Percentiles rank a stretch among this genome's conserved stretches.
Conservation (phyloP, 2,329 filamentous ascomycete species). For the Pseudophaeomoniella oleicola region DNA sequence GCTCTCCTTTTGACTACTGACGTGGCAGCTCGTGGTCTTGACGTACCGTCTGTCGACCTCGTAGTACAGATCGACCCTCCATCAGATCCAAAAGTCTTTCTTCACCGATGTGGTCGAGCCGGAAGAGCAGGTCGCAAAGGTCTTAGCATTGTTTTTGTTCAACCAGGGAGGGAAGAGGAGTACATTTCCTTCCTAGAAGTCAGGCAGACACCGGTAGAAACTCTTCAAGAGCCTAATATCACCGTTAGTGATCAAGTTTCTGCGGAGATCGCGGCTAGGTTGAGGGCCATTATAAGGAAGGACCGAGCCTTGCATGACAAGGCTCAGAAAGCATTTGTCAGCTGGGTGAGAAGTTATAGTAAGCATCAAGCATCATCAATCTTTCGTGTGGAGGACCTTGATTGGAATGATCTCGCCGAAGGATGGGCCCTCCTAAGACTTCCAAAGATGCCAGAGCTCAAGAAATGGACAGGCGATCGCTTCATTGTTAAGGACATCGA, state of each 20-base stretch:
- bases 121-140: constrained; percentile 55
- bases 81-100: constrained; percentile 74
- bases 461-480: constrained; percentile 55
- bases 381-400: constrained; percentile 65
- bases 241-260: constrained; percentile 48
- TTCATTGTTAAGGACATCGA: constrained; percentile 49
- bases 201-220: constrained; percentile 67
- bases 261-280: constrained; percentile 37
- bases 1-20: constrained; percentile 84
- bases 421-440: constrained; percentile 78
- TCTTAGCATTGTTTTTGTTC: constrained; percentile 71
- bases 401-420: constrained; percentile 68
- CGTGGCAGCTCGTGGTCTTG: constrained; percentile 75
- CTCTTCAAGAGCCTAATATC: constrained; percentile 43
- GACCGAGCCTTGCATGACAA: constrained; percentile 69
- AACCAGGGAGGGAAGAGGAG: constrained; percentile 73
- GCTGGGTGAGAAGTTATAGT: constrained; percentile 80
- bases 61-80: constrained; percentile 79
- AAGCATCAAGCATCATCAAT: constrained; percentile 87
- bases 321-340: constrained; percentile 80
- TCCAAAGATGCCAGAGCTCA: constrained; percentile 86
- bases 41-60: constrained; percentile 82
- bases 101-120: constrained; percentile 50
- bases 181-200: constrained; percentile 79
- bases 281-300: constrained; percentile 40